phyloP scores from a whole-genome alignment of 768 basidiomycete species.

The Pisolithus orientalis region DNA sequence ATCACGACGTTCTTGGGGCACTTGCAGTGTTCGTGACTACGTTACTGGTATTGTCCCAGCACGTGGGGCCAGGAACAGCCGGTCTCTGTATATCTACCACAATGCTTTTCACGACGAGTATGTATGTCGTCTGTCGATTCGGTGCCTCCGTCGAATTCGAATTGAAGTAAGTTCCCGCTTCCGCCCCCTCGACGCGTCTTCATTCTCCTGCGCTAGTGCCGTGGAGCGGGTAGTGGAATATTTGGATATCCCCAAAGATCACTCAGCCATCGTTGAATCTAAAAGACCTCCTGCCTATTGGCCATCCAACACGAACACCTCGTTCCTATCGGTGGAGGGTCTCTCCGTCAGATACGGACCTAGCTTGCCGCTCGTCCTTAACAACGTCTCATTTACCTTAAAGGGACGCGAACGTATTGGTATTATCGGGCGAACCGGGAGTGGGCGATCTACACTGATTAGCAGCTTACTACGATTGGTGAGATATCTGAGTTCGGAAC shows the following conservation, averaged over 20 bases:
- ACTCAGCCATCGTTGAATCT: constrained; percentile 66
- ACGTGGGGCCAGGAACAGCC: constrained; percentile 26
- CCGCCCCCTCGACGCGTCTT: constrained; percentile 4
- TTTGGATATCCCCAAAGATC: constrained; percentile 83
- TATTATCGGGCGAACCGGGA: constrained; percentile 75
- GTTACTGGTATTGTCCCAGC: constrained; percentile 40
- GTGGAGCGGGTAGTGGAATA: constrained; percentile 92
- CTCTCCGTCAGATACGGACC: constrained; percentile 79
- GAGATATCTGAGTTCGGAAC: constrained; percentile 14
- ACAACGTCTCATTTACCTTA: constrained; percentile 67
- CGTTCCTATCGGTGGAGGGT: constrained; percentile 65
- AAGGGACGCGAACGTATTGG: constrained; percentile 71
- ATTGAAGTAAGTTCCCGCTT: constrained; percentile 50
- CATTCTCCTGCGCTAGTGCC: constrained; percentile 41
- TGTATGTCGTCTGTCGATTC: constrained; percentile 39
- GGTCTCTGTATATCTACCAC: constrained; percentile 45
- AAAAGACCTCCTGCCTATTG: constrained; percentile 85
- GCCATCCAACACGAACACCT: constrained; percentile 67
- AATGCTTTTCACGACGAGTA: constrained; percentile 42
- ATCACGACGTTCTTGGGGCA: constrained; percentile 48
- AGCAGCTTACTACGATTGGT: constrained; percentile 84
- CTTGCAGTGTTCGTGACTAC: constrained; percentile 42
- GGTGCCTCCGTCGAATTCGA: constrained; percentile 62
- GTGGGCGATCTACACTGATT: constrained; percentile 78
- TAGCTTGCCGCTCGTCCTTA: constrained; percentile 76